Percentiles rank a stretch among this genome's conserved stretches.
Evolutionary conservation across 208 protist species (phyloP).

Genomic region (Wallacemonas sp.): DNA sequence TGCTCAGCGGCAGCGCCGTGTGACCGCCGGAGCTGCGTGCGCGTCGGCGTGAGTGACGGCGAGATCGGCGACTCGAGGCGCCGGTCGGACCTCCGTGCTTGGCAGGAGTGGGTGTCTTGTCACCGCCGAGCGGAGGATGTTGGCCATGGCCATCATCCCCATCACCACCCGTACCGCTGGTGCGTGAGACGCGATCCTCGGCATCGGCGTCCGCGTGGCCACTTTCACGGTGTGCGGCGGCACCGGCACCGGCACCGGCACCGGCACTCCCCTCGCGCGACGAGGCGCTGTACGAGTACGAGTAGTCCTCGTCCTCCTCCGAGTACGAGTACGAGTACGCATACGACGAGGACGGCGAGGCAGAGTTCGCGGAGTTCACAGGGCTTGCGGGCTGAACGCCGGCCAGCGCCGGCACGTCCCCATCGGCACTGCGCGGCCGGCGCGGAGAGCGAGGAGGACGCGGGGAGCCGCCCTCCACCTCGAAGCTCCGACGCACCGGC

Average conservation of each 20-base stretch:
- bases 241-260: no score
- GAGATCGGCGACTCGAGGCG: neutral
- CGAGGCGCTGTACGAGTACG: constrained; percentile 10
- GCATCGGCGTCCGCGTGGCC: no score
- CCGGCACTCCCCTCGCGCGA: neutral
- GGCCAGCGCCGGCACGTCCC: no score
- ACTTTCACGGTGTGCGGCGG: constrained; percentile 2
- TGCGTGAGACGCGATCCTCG: no score
- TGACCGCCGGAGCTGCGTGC: neutral
- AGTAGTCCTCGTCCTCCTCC: neutral
- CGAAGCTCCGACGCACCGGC: neutral
- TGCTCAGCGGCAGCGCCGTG: constrained; percentile 3
- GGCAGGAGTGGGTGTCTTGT: no score
- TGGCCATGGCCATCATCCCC: neutral
- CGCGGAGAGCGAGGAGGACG: neutral
- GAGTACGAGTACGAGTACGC: constrained; percentile 28
- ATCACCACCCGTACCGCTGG: neutral
- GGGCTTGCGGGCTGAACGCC: neutral
- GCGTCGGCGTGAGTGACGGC: constrained; percentile 1
- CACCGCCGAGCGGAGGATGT: no score
- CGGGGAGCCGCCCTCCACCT: neutral
- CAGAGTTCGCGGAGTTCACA: neutral
- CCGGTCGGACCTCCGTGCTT: neutral
- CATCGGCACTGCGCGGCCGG: neutral
- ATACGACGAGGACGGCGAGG: constrained; percentile 16